Conservation (phyloP, 2,329 filamentous ascomycete species). For the Fusarium beomiforme region DNA sequence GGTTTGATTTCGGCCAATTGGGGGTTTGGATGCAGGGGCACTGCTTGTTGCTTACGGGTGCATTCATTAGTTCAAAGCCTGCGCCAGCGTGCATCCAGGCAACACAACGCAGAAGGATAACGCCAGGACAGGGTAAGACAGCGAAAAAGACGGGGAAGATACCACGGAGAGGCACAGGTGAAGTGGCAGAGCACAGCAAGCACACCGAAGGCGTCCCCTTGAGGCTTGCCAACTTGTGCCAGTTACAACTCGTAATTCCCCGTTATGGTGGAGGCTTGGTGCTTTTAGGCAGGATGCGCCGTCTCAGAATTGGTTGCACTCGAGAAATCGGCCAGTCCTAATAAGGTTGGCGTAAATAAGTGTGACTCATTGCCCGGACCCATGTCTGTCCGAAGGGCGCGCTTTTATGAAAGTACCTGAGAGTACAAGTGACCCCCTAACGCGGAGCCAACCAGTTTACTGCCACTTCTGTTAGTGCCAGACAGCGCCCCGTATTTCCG, state of each 20-base stretch:
- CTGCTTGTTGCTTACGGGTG: conserved; percentile 31
- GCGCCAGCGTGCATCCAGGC: conserved; percentile 9
- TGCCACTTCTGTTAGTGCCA: conserved; percentile 17
- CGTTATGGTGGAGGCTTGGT: conserved; percentile 30
- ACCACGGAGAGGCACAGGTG: not conserved
- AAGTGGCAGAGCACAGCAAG: not conserved
- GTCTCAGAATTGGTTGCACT: conserved; percentile 38
- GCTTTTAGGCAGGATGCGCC: conserved; percentile 32
- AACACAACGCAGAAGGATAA: not conserved
- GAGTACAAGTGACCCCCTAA: conserved; percentile 18
- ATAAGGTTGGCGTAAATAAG: conserved; percentile 43
- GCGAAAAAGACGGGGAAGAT: not conserved
- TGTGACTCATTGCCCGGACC: conserved; percentile 50
- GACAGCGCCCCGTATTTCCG: conserved; percentile 35
- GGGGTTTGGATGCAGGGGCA: conserved; percentile 17
- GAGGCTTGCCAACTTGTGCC: not conserved
- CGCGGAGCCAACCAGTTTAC: not conserved
- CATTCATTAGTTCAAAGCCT: conserved; percentile 21
- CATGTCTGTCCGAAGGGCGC: conserved; percentile 43
- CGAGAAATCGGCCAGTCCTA: conserved; percentile 42
- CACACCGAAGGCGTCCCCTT: not conserved
- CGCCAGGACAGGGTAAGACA: not conserved
- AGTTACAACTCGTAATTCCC: not conserved
- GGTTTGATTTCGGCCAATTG: conserved; percentile 28
- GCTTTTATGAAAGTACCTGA: conserved; percentile 28